Percentiles rank a stretch among this genome's conserved stretches.
Conservation (phyloP, 805 yeast species). For the Myxozyma kluyveri region DNA sequence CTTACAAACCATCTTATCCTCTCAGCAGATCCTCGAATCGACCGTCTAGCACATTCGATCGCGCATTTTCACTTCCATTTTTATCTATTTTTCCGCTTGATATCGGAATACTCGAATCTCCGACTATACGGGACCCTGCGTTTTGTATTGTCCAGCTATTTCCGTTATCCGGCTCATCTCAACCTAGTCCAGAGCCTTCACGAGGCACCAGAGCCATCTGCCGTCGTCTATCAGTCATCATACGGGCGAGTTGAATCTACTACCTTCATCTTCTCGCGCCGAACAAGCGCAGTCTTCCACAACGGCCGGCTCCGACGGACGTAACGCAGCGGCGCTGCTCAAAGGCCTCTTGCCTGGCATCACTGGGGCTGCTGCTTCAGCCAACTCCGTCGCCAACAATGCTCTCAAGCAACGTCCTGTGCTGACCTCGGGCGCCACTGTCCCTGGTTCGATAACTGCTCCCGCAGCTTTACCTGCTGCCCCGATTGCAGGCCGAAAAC, state of each 20-base stretch:
- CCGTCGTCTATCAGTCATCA: too few species aligned
- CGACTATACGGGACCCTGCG: too few species aligned
- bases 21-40: too few species aligned
- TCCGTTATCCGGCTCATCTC: too few species aligned
- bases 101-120: too few species aligned
- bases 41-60: too few species aligned
- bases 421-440: constrained; percentile 18
- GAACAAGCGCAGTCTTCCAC: not conserved
- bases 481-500: not conserved
- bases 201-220: too few species aligned
- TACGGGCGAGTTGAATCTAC: not conserved
- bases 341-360: constrained; percentile 4
- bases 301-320: constrained; percentile 21
- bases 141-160: too few species aligned
- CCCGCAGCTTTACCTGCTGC: constrained; percentile 3
- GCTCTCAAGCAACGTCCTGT: constrained; percentile 27
- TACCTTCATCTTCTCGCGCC: not conserved
- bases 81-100: too few species aligned
- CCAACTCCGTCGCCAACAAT: constrained; percentile 10
- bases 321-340: constrained; percentile 10
- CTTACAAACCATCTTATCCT: too few species aligned
- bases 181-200: too few species aligned
- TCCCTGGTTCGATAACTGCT: constrained; percentile 29
- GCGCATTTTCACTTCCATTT: too few species aligned
- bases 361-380: constrained; percentile 14